phyloP scores from a whole-genome alignment of 805 yeast species.

The Myxozyma lipomycoides region DNA sequence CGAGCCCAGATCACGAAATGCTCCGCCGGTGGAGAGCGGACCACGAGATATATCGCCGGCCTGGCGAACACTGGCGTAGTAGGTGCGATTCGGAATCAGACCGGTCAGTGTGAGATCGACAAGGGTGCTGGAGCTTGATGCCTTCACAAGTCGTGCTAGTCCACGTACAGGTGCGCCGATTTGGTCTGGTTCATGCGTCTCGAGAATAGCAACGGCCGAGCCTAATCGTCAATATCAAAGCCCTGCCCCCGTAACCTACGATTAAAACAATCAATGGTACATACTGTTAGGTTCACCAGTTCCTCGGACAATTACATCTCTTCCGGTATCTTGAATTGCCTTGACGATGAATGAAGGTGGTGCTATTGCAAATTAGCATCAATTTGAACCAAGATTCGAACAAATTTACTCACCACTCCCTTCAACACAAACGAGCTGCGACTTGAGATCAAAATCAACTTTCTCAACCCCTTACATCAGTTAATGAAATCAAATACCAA shows the following conservation, averaged over 20 bases:
- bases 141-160: slow-evolving; percentile 75
- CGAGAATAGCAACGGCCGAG: slow-evolving; percentile 89
- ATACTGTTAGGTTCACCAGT: slow-evolving; percentile 67
- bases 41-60: slow-evolving; percentile 77
- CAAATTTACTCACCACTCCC: slow-evolving; percentile 44
- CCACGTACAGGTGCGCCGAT: slow-evolving; percentile 68
- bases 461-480: slow-evolving; percentile 43
- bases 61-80: slow-evolving; percentile 63
- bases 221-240: slow-evolving; percentile 31
- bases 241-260: background rate
- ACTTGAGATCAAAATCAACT: slow-evolving; percentile 53
- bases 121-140: slow-evolving; percentile 49
- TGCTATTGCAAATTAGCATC: slow-evolving; percentile 30
- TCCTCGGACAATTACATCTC: slow-evolving; percentile 89
- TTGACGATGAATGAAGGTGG: slow-evolving; percentile 74
- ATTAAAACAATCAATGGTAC: background rate
- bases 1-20: slow-evolving; percentile 46
- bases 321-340: slow-evolving; percentile 68
- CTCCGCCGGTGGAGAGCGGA: slow-evolving; percentile 59
- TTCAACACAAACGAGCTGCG: slow-evolving; percentile 60
- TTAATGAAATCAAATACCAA: background rate
- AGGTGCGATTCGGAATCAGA: slow-evolving; percentile 53
- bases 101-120: slow-evolving; percentile 81
- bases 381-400: background rate
- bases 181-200: slow-evolving; percentile 55